These are phyloP conservation scores for Puccinia polysora DNA, from an alignment of 1,284 basidiomycete genomes.

Conservation along the genomic window DNA sequence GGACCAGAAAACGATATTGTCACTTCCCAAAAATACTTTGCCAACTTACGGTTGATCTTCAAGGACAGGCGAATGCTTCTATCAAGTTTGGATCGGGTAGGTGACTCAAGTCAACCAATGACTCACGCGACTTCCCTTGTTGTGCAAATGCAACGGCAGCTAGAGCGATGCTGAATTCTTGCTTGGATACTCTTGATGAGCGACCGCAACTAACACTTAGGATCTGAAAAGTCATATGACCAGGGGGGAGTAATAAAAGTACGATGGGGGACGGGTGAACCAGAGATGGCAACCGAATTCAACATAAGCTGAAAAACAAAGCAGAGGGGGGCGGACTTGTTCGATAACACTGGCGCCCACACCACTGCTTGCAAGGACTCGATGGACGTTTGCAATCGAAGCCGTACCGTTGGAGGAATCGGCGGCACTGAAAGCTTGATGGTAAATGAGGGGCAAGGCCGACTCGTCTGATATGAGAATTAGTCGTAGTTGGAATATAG, in stretches of 20 bases:
- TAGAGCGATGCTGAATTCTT: conserved; percentile 80
- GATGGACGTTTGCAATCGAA: conserved; percentile 72
- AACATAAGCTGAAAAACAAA: too few species aligned
- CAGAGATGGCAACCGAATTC: neutral
- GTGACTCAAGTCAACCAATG: neutral
- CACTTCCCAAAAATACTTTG: too few species aligned
- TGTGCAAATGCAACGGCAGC: conserved; percentile 81
- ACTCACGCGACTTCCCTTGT: conserved; percentile 59
- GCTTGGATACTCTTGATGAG: conserved; percentile 66
- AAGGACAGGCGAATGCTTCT: neutral
- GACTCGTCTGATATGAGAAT: conserved; percentile 65
- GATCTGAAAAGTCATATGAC: conserved; percentile 63
- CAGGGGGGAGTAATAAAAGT: neutral
- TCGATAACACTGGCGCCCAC: conserved; percentile 76
- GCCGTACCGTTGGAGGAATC: conserved; percentile 68
- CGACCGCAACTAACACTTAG: conserved; percentile 69
- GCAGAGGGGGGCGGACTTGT: conserved; percentile 58
- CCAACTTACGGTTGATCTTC: too few species aligned
- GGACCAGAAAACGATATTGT: neutral
- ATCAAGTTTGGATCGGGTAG: neutral
- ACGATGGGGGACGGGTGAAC: conserved; percentile 15
- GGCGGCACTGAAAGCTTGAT: conserved; percentile 66
- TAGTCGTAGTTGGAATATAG: conserved; percentile 22
- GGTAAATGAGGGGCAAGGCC: conserved; percentile 72
- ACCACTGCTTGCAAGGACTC: conserved; percentile 68